Conservation (phyloP, 2,329 filamentous ascomycete genomes). For the Teratosphaeria epicoccoides region DNA sequence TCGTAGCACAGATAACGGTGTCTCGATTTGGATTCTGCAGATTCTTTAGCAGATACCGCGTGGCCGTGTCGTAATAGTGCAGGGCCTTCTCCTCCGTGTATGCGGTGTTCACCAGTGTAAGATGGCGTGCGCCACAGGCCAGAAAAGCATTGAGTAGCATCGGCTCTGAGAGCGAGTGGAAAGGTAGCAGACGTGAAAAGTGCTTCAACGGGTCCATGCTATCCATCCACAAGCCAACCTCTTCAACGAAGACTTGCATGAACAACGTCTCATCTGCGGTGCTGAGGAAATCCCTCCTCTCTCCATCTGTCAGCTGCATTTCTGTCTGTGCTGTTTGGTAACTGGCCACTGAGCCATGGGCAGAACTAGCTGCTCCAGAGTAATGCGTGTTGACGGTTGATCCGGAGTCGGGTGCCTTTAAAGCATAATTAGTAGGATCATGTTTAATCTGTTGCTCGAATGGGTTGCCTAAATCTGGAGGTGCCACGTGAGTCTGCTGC, state of each 20-base stretch:
- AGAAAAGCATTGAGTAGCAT: constrained; percentile 85
- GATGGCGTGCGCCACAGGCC: constrained; percentile 75
- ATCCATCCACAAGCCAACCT: constrained; percentile 92
- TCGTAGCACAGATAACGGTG: constrained; percentile 72
- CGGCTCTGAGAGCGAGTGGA: constrained; percentile 67
- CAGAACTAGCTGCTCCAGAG: constrained; percentile 15
- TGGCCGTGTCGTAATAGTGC: constrained; percentile 78
- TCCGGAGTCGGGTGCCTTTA: constrained; percentile 10
- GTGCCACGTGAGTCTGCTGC: constrained; percentile 6
- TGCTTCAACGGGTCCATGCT: constrained; percentile 73
- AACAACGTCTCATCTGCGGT: constrained; percentile 71
- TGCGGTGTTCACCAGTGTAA: constrained; percentile 58
- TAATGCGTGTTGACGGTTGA: constrained; percentile 17
- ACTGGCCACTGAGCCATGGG: constrained; percentile 17
- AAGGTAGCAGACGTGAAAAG: constrained; percentile 76
- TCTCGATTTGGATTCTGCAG: constrained; percentile 79
- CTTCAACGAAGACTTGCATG: constrained; percentile 85
- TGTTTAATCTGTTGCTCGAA: constrained; percentile 28
- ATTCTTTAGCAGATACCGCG: constrained; percentile 61
- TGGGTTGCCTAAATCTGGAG: constrained; percentile 26
- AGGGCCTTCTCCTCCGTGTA: constrained; percentile 68
- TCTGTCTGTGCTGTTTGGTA: constrained; percentile 29
- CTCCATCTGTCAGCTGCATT: constrained; percentile 28
- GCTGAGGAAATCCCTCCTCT: constrained; percentile 53
- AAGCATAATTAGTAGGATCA: constrained; percentile 19